Conservation (phyloP, 1,139 yeast species). For the Pichia inconspicua region DNA sequence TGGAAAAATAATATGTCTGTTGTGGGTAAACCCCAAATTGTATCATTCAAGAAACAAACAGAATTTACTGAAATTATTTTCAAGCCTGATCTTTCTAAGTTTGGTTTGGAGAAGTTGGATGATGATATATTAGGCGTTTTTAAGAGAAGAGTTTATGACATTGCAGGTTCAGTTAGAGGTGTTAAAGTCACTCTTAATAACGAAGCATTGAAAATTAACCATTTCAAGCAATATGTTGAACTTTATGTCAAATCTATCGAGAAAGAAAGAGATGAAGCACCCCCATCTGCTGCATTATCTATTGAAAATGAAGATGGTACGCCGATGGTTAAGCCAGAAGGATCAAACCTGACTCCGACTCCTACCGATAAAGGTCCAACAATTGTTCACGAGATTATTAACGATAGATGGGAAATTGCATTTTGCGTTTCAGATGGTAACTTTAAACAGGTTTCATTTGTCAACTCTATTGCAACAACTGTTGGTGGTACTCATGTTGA, state of each 20-base stretch:
- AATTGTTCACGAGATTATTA: constrained; percentile 70
- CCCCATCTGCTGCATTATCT: constrained; percentile 25
- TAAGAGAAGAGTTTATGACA: constrained; percentile 89
- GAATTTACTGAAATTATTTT: constrained; percentile 87
- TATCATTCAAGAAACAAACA: constrained; percentile 46
- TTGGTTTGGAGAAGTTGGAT: constrained; percentile 77
- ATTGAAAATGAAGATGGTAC: constrained; percentile 11
- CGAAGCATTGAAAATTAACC: constrained; percentile 56
- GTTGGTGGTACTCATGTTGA: constrained; percentile 96
- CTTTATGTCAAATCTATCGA: constrained; percentile 75
- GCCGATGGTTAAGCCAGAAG: constrained; percentile 22
- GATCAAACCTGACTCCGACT: constrained; percentile 6
- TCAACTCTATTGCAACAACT: constrained; percentile 95
- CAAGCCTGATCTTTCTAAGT: constrained; percentile 78
- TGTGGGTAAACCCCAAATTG: constrained; percentile 70
- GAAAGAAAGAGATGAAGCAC: constrained; percentile 30
- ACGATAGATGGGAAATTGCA: constrained; percentile 90
- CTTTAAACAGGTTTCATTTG: constrained; percentile 93
- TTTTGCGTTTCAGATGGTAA: constrained; percentile 88
- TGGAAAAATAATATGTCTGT: constrained; percentile 86
- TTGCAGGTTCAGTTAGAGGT: constrained; percentile 91
- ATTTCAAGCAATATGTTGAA: constrained; percentile 83
- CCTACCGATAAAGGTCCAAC: constrained; percentile 43
- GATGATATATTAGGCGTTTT: constrained; percentile 76
- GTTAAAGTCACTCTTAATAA: constrained; percentile 76